Percentiles rank a stretch among this genome's conserved stretches.
Evolutionary conservation across 208 protist species (phyloP).

Genomic region (Sergeia podlipaevii): DNA sequence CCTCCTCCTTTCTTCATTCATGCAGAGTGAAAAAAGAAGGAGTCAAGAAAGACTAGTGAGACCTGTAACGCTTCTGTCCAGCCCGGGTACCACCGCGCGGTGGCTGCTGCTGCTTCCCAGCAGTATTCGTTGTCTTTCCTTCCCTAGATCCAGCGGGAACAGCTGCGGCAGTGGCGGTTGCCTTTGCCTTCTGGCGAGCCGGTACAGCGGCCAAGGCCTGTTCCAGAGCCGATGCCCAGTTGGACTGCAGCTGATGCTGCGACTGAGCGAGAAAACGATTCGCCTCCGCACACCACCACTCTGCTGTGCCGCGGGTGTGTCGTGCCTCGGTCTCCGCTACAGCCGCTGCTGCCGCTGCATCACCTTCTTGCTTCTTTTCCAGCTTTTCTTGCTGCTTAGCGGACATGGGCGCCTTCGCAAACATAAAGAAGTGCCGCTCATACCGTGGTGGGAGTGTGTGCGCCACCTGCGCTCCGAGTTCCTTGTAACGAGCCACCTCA

Average conservation of each 20-base stretch:
- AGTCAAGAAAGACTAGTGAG: no score
- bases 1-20: no score
- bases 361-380: constrained; percentile 1
- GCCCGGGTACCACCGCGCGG: no score
- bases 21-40: no score
- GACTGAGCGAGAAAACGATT: constrained; percentile 31
- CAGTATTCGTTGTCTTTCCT: neutral
- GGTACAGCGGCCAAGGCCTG: constrained; percentile 1
- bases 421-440: constrained; percentile 82
- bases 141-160: neutral
- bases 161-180: neutral
- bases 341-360: neutral
- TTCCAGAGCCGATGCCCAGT: constrained; percentile 58
- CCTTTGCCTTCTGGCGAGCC: neutral
- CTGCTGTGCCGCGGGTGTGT: constrained; percentile 13
- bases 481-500: constrained; percentile 70
- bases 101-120: no score
- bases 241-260: constrained; percentile 39
- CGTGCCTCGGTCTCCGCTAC: neutral
- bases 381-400: neutral
- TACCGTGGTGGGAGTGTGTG: constrained; percentile 64
- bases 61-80: no score
- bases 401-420: constrained; percentile 33
- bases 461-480: constrained; percentile 38
- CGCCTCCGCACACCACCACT: constrained; percentile 57